Evolutionary conservation across 2,329 filamentous ascomycete species (phyloP).

Genomic region (Fusarium virguliforme): DNA sequence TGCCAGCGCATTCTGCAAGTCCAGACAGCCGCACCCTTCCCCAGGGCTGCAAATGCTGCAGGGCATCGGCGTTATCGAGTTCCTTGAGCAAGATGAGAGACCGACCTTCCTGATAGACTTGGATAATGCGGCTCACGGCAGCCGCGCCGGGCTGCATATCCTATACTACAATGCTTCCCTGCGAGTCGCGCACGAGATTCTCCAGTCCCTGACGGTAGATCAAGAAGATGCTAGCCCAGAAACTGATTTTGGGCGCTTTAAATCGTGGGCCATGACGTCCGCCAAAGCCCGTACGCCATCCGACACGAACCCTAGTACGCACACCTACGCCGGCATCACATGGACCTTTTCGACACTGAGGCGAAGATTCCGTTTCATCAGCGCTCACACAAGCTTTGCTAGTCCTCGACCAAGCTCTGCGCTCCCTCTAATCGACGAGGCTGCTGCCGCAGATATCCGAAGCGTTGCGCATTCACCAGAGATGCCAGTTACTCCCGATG

Average conservation of each 20-base stretch:
- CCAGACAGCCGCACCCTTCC: constrained; percentile 66
- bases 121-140: constrained; percentile 69
- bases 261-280: constrained; percentile 76
- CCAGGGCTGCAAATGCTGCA: constrained; percentile 72
- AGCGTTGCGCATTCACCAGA: constrained; percentile 57
- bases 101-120: constrained; percentile 84
- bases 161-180: constrained; percentile 80
- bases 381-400: constrained; percentile 63
- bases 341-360: constrained; percentile 82
- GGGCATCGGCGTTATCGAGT: constrained; percentile 77
- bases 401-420: constrained; percentile 60
- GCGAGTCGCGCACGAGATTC: constrained; percentile 69
- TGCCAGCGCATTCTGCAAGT: constrained; percentile 66
- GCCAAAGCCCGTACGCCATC: constrained; percentile 67
- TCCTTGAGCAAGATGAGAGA: constrained; percentile 82
- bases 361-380: constrained; percentile 78
- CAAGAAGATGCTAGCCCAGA: constrained; percentile 60
- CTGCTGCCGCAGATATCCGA: constrained; percentile 54
- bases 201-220: constrained; percentile 71
- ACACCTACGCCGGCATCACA: constrained; percentile 74
- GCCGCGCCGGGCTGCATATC: constrained; percentile 70
- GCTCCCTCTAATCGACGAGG: constrained; percentile 57
- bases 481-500: constrained; percentile 55
- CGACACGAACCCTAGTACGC: constrained; percentile 69
- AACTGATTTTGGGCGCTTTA: constrained; percentile 75